Evolutionary conservation across 805 yeast species (phyloP).

Genomic region (Teunomyces lycoperdinae): DNA sequence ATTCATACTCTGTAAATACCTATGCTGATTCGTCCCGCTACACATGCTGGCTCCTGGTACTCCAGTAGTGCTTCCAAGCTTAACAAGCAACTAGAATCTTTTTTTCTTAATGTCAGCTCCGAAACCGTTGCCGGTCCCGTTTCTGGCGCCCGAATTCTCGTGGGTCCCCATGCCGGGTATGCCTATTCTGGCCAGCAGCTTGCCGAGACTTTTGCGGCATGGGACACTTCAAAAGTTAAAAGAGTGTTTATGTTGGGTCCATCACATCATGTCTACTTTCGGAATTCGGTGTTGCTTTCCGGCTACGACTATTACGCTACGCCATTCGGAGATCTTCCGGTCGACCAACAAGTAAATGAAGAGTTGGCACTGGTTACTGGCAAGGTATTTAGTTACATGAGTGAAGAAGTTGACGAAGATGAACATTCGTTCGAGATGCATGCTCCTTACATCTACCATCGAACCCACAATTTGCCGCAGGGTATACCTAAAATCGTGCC

Average conservation of each 20-base stretch:
- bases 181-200: slow-evolving; percentile 74
- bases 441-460: slow-evolving; percentile 64
- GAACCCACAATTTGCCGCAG: slow-evolving; percentile 33
- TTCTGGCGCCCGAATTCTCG: slow-evolving; percentile 37
- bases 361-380: slow-evolving; percentile 32
- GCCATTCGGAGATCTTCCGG: slow-evolving; percentile 73
- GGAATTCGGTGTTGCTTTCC: slow-evolving; percentile 54
- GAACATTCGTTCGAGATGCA: slow-evolving; percentile 98
- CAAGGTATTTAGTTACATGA: slow-evolving; percentile 54
- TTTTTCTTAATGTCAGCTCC: slow-evolving; percentile 35
- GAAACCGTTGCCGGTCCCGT: slow-evolving; percentile 11
- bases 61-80: slow-evolving; percentile 44
- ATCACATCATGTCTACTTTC: slow-evolving; percentile 83
- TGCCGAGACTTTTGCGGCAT: slow-evolving; percentile 70
- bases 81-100: slow-evolving; percentile 48
- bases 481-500: slow-evolving; percentile 63
- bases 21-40: slow-evolving; percentile 52
- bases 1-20: not conserved
- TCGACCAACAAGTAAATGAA: slow-evolving; percentile 51
- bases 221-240: slow-evolving; percentile 57
- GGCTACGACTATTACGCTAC: slow-evolving; percentile 61
- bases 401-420: slow-evolving; percentile 59
- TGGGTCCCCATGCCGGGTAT: slow-evolving; percentile 83
- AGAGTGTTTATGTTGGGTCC: slow-evolving; percentile 87
- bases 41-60: slow-evolving; percentile 95